These are phyloP conservation scores for Eucommia ulmoides DNA, from an alignment of 257 asterid genomes.

Conservation along the genomic window DNA sequence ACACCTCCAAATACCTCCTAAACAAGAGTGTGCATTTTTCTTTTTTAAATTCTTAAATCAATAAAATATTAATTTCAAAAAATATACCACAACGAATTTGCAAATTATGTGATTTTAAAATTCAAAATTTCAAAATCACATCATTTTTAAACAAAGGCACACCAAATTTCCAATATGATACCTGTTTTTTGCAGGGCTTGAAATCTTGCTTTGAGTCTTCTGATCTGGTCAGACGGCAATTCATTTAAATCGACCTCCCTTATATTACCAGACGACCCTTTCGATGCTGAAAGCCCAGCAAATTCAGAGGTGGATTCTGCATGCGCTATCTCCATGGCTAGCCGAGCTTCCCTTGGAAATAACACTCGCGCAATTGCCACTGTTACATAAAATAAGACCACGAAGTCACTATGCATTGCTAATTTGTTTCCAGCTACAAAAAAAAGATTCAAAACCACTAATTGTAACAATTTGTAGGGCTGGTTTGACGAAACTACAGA, in stretches of 20 bases:
- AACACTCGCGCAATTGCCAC: slow-evolving; percentile 85
- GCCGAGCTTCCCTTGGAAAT: slow-evolving; percentile 65
- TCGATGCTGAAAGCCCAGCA: slow-evolving; percentile 49
- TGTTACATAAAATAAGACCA: slow-evolving; percentile 13
- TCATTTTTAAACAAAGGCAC: too few relatives aligned
- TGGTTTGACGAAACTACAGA: not conserved
- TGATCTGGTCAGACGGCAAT: slow-evolving; percentile 71
- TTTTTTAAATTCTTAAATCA: too few relatives aligned
- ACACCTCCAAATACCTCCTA: too few relatives aligned
- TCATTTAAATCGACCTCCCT: slow-evolving; percentile 59
- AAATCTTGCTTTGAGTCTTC: slow-evolving; percentile 51
- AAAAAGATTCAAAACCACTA: not conserved
- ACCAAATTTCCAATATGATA: too few relatives aligned
- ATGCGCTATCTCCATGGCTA: slow-evolving; percentile 78
- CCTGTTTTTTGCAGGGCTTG: slow-evolving; percentile 78
- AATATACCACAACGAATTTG: too few relatives aligned
- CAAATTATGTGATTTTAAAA: too few relatives aligned
- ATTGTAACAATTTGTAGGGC: not conserved
- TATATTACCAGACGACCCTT: slow-evolving; percentile 28
- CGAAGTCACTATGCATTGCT: not conserved
- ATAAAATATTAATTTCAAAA: too few relatives aligned
- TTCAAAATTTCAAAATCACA: too few relatives aligned
- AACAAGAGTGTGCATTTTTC: too few relatives aligned
- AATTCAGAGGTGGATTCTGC: slow-evolving; percentile 65
- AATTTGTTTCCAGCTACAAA: not conserved